Percentiles rank a stretch among this genome's conserved stretches.
phyloP scores from a whole-genome alignment of 305 asterid genomes.

The Fraxinus ornus region DNA sequence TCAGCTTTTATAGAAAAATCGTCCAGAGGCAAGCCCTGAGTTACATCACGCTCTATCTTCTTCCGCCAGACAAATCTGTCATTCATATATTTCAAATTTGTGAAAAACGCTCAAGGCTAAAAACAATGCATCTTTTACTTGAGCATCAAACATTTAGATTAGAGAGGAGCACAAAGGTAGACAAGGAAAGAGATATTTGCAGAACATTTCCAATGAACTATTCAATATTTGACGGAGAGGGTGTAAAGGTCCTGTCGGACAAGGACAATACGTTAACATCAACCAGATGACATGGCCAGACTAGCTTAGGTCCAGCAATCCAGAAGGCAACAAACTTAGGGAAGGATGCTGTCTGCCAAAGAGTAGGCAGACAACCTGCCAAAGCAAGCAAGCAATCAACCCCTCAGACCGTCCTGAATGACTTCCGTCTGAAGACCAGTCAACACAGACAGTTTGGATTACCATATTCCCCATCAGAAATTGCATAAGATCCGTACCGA shows the following conservation, averaged over 20 bases:
- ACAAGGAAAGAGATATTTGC: neutral
- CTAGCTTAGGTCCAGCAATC: neutral
- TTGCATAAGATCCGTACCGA: neutral
- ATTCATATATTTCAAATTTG: conserved; percentile 16
- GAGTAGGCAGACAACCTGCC: neutral
- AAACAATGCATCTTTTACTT: conserved; percentile 11
- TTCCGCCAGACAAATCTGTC: conserved; percentile 80
- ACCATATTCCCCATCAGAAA: neutral
- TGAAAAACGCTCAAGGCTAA: neutral
- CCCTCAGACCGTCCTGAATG: neutral
- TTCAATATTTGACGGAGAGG: neutral
- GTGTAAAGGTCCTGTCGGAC: neutral
- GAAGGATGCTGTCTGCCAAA: neutral
- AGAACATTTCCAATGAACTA: neutral
- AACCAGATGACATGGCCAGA: neutral
- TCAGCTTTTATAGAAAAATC: conserved; percentile 74
- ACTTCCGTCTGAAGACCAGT: neutral
- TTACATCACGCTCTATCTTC: conserved; percentile 73
- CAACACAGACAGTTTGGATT: neutral
- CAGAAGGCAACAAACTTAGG: neutral
- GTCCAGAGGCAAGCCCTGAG: conserved; percentile 73
- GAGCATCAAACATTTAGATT: neutral
- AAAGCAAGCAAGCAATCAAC: neutral
- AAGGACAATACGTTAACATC: neutral
- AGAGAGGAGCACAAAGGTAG: neutral